Conservation (phyloP, 2,329 filamentous ascomycete species). For the Exophiala lecanii-corni region DNA sequence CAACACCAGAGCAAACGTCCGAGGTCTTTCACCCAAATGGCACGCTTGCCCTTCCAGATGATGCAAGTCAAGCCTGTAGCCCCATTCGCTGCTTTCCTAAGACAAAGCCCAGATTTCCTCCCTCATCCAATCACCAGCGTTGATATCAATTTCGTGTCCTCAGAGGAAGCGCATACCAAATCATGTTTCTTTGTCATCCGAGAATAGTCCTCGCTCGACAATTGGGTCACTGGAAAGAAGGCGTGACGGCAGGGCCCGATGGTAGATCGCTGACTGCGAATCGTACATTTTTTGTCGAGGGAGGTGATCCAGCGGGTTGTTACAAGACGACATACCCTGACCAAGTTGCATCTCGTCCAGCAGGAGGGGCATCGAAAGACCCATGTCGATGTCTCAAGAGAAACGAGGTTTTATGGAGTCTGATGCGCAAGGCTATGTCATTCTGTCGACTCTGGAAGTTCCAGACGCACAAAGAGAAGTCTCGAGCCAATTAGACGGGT, state of each 20-base stretch:
- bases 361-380: too few relatives aligned
- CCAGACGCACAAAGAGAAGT: too few relatives aligned
- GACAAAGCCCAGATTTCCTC: constrained; percentile 6
- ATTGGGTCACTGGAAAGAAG: constrained; percentile 11
- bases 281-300: constrained; percentile 5
- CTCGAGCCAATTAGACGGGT: too few relatives aligned
- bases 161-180: background rate
- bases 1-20: background rate
- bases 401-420: too few relatives aligned
- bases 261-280: constrained; percentile 5
- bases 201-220: constrained; percentile 3
- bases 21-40: background rate
- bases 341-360: too few relatives aligned
- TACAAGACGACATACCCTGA: background rate
- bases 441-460: too few relatives aligned
- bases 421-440: too few relatives aligned
- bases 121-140: constrained; percentile 10
- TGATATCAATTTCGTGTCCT: constrained; percentile 5
- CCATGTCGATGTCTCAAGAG: too few relatives aligned
- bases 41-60: constrained; percentile 3
- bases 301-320: constrained; percentile 6
- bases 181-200: constrained; percentile 1
- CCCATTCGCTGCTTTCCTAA: constrained; percentile 1
- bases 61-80: constrained; percentile 1
- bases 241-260: background rate